These are phyloP conservation scores for Nakataea oryzae DNA, from an alignment of 2,329 filamentous ascomycete species.

Conservation along the genomic window DNA sequence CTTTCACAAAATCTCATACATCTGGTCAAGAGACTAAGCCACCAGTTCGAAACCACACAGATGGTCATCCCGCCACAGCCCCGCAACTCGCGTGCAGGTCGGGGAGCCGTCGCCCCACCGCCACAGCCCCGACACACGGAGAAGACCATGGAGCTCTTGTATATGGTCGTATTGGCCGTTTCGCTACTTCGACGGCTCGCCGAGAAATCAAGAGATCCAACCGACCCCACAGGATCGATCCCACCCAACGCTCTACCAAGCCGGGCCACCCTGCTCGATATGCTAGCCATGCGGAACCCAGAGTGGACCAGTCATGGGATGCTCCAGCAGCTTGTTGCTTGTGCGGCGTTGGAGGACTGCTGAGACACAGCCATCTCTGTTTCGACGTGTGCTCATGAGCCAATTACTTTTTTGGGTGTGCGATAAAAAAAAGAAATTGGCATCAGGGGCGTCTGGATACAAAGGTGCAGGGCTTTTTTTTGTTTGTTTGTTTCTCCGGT, in stretches of 20 bases:
- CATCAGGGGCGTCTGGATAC: not conserved
- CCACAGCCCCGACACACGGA: slow-evolving; percentile 19
- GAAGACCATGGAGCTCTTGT: slow-evolving; percentile 42
- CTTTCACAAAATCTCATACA: slow-evolving; percentile 73
- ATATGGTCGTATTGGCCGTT: slow-evolving; percentile 59
- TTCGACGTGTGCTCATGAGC: not conserved
- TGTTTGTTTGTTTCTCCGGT: not conserved
- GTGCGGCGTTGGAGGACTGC: slow-evolving; percentile 38
- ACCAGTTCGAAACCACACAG: slow-evolving; percentile 36
- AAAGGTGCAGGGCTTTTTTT: not conserved
- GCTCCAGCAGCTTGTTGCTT: slow-evolving; percentile 57
- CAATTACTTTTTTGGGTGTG: not conserved
- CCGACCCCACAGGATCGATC: slow-evolving; percentile 35
- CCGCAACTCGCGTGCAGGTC: not conserved
- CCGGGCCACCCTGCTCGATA: slow-evolving; percentile 56
- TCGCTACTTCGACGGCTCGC: slow-evolving; percentile 57
- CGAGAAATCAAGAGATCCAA: slow-evolving; percentile 56
- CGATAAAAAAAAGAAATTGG: not conserved
- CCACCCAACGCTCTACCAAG: slow-evolving; percentile 54
- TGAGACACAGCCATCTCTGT: not conserved
- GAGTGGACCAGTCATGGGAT: slow-evolving; percentile 56
- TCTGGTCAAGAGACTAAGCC: slow-evolving; percentile 62
- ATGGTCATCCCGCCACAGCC: not conserved
- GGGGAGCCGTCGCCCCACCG: not conserved
- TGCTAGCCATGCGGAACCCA: slow-evolving; percentile 52